A percentile compares a stretch with the other conserved stretches of the same genome.
Evolutionary conservation across 495 filamentous ascomycete genomes (phyloP).

Genomic region (Neurospora sp.): DNA sequence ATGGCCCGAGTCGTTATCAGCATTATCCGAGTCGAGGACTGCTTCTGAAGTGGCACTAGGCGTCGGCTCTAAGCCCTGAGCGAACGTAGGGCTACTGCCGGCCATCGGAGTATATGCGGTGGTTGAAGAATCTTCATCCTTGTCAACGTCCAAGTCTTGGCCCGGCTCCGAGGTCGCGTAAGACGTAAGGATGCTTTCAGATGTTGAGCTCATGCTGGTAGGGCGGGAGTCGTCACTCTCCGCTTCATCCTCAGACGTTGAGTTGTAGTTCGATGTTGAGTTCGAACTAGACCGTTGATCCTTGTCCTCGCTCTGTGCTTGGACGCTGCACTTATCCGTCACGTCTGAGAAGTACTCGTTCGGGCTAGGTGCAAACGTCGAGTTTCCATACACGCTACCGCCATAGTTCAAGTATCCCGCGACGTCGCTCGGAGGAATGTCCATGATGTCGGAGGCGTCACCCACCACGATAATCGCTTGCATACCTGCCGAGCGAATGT

Average conservation of each 20-base stretch:
- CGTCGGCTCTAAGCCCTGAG: too few species aligned
- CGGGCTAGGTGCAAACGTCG: constrained; percentile 26
- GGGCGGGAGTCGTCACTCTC: background rate
- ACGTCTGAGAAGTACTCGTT: constrained; percentile 13
- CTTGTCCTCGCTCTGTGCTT: background rate
- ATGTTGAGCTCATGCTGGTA: background rate
- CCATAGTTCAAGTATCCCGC: constrained; percentile 40
- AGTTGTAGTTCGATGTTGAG: background rate
- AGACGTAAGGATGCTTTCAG: background rate
- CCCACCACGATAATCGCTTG: constrained; percentile 43
- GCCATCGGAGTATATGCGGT: background rate
- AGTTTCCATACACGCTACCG: constrained; percentile 41
- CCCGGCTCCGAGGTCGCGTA: background rate
- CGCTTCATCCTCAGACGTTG: background rate
- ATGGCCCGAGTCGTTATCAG: too few species aligned
- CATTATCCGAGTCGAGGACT: too few species aligned
- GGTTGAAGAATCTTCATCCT: background rate
- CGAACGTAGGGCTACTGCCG: too few species aligned
- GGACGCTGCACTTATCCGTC: constrained; percentile 7
- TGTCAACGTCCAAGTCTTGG: background rate
- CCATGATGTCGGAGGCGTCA: constrained; percentile 29
- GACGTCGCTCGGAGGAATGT: constrained; percentile 23
- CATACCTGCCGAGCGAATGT: constrained; percentile 26
- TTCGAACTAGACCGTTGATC: background rate
- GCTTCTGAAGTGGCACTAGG: too few species aligned